Evolutionary conservation across 2,329 filamentous ascomycete species (phyloP), one percentile per base, ranked within the genome.

Genomic region (Cephalotrichum gorgonifer): DNA sequence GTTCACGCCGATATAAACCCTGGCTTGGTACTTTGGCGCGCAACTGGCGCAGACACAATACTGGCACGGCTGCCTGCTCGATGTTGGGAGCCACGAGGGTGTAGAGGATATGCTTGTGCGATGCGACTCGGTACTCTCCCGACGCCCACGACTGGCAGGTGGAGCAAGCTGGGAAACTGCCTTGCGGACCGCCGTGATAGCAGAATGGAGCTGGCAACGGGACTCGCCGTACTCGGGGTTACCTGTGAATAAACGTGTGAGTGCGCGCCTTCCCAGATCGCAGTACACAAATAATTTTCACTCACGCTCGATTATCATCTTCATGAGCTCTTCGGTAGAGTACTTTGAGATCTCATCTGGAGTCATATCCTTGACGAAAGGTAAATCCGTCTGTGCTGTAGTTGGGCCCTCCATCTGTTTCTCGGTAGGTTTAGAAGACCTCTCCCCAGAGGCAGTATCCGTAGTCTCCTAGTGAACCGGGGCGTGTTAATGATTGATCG

Each of bases 1-100:
- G 51, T 75, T 60, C n/a, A 81, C 62, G 54, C 73, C 75, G 17
- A 80, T 60, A 51, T 63, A 76, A 1, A 69, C 57, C 23, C 76
- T 70, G n/a, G 71, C 65, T 22, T 62, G 57, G 27, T 62, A 67
- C 1, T 59, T 61, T 3, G 68, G 68, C 3, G 74, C 71, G 53
- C 78, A 82, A 6, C 50, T 51, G 3, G 68, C 67, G 52, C 78
- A 82, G 39, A 70, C 65, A 51, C 65, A 75, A 60, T 68, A 72
- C 41, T 69, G 65, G 51, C 78, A 81, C 56, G 78, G 72, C 1
- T 65, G 35, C 7, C 22, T 22, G 4, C 22, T 22, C 22, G n/a
- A 7, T 11, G 35, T 20, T 6, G 35, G 35, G 7, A 39, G 17
- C 35, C 35, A 39, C 35, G 35, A 20, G 6, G 22, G 7, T 22